Evolutionary conservation across 495 filamentous ascomycete genomes (phyloP).

Genomic region (Aspergillus nidulans): DNA sequence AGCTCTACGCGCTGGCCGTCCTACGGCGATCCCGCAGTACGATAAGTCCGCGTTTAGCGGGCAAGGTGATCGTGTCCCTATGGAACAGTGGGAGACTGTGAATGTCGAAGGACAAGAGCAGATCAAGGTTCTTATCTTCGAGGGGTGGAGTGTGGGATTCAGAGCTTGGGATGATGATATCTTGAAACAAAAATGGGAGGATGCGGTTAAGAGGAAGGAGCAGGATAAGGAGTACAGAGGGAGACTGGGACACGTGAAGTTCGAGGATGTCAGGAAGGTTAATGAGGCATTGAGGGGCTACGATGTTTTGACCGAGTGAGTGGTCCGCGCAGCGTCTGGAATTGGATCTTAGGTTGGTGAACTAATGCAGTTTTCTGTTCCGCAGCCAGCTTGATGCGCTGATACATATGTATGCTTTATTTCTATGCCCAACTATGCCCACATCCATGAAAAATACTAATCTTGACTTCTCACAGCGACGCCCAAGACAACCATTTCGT

Average conservation of each 20-base stretch:
- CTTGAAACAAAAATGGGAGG: constrained; percentile 55
- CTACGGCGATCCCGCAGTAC: constrained; percentile 69
- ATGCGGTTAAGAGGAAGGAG: constrained; percentile 44
- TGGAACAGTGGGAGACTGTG: constrained; percentile 55
- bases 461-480: constrained; percentile 46
- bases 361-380: background rate
- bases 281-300: constrained; percentile 68
- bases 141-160: constrained; percentile 93
- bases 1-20: constrained; percentile 48
- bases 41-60: constrained; percentile 78
- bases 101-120: constrained; percentile 50
- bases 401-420: constrained; percentile 65
- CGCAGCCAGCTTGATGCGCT: constrained; percentile 67
- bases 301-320: constrained; percentile 64
- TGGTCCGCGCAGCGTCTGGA: constrained; percentile 6
- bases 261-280: constrained; percentile 67
- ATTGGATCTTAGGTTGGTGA: background rate
- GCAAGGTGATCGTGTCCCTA: constrained; percentile 69
- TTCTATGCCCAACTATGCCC: background rate
- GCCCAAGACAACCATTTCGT: constrained; percentile 71
- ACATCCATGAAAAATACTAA: background rate
- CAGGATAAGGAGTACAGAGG: constrained; percentile 31
- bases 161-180: constrained; percentile 52
- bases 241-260: constrained; percentile 51
- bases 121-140: constrained; percentile 68